A percentile compares a stretch with the other conserved stretches of the same genome.
These are phyloP conservation scores for Trichoderma sp. DNA, from an alignment of 2,329 filamentous ascomycete species.

Conservation along the genomic window DNA sequence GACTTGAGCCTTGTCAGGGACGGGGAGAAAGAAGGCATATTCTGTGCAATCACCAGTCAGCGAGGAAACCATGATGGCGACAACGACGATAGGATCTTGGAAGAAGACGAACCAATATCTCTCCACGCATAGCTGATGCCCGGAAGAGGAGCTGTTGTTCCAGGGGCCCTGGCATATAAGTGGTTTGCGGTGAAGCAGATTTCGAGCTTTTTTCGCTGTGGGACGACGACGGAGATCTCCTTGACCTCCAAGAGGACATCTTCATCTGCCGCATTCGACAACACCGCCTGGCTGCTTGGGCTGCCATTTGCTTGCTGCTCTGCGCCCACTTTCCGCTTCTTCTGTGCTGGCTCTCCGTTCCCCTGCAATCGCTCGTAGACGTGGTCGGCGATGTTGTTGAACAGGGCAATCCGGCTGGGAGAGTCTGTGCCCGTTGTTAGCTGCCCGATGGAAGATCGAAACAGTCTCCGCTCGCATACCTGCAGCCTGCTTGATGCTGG, in stretches of 20 bases:
- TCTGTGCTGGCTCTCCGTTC: slow-evolving; percentile 51
- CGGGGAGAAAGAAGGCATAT: slow-evolving; percentile 64
- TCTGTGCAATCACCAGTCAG: slow-evolving; percentile 45
- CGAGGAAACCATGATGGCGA: neutral
- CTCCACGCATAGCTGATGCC: slow-evolving; percentile 62
- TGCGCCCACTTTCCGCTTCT: slow-evolving; percentile 56
- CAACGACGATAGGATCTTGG: too few species aligned
- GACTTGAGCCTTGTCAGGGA: slow-evolving; percentile 66
- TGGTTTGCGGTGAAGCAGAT: slow-evolving; percentile 63
- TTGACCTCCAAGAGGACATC: slow-evolving; percentile 61
- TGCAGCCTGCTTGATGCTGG: slow-evolving; percentile 55
- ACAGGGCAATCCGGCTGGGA: slow-evolving; percentile 53
- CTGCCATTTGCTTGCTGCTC: slow-evolving; percentile 32
- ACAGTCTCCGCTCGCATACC: slow-evolving; percentile 43
- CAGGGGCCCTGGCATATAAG: slow-evolving; percentile 59
- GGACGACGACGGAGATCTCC: slow-evolving; percentile 68
- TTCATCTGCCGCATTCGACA: slow-evolving; percentile 51
- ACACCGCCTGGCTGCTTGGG: slow-evolving; percentile 33
- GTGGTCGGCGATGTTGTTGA: slow-evolving; percentile 59
- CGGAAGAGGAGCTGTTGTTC: slow-evolving; percentile 54
- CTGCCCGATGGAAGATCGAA: neutral
- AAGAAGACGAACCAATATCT: slow-evolving; percentile 56
- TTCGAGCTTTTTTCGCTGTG: slow-evolving; percentile 69
- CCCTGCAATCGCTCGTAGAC: slow-evolving; percentile 50
- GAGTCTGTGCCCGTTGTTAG: slow-evolving; percentile 46